Evolutionary conservation across 495 filamentous ascomycete genomes (phyloP).

Genomic region (Tirmania nivea): DNA sequence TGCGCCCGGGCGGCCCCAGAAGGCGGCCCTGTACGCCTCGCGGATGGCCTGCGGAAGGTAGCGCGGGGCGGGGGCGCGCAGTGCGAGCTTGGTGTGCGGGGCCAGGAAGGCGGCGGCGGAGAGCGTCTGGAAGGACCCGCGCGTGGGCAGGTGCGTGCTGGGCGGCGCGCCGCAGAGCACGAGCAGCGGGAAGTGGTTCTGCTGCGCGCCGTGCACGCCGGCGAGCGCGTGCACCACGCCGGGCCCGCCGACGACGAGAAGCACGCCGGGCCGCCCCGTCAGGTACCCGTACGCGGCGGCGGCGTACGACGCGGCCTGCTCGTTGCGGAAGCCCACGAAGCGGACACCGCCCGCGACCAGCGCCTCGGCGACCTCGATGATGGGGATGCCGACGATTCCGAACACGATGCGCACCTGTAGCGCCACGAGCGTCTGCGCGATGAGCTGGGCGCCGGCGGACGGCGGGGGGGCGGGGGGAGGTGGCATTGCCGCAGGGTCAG

Average conservation of each 20-base stretch:
- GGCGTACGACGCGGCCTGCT: slow-evolving; percentile 43
- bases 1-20: slow-evolving; percentile 37
- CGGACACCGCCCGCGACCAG: slow-evolving; percentile 39
- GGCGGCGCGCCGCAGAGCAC: slow-evolving; percentile 34
- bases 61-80: slow-evolving; percentile 29
- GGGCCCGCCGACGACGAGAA: slow-evolving; percentile 42
- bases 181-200: slow-evolving; percentile 30
- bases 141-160: slow-evolving; percentile 31
- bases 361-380: slow-evolving; percentile 43
- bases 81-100: slow-evolving; percentile 36
- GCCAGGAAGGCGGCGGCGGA: slow-evolving; percentile 36
- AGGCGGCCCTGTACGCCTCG: slow-evolving; percentile 33
- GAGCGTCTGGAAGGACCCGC: slow-evolving; percentile 41
- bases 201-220: slow-evolving; percentile 22
- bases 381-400: slow-evolving; percentile 43
- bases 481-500: background rate
- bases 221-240: slow-evolving; percentile 42
- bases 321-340: slow-evolving; percentile 44
- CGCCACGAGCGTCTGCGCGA: slow-evolving; percentile 34
- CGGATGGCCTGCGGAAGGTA: slow-evolving; percentile 29
- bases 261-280: slow-evolving; percentile 39
- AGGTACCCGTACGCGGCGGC: slow-evolving; percentile 44
- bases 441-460: slow-evolving; percentile 33
- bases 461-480: slow-evolving; percentile 2
- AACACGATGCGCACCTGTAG: slow-evolving; percentile 38